Evolutionary conservation across 2,329 filamentous ascomycete genomes (phyloP), one percentile per base, ranked within the genome.

Genomic region (Pseudofabraea citricarpa): DNA sequence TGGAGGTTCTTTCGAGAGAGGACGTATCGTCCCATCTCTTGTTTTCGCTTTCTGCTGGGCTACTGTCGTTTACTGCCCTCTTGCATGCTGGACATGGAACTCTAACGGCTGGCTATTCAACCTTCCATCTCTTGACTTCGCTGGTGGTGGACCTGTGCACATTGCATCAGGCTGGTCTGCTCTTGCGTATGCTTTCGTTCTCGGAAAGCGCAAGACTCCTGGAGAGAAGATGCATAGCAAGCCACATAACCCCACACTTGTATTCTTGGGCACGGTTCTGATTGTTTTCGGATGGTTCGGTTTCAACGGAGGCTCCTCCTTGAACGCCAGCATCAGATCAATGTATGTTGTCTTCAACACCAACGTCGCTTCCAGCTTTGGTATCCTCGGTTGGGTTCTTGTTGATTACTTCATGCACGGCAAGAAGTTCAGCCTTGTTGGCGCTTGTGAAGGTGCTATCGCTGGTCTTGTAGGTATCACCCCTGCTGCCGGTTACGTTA

Each of bases 51-150:
- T 83, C 57, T 73, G 67, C 55, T 83, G 79, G 79, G 76, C 78
- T 0, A 83, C 80, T 0, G 69, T 83, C 43, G 80, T 83, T 3
- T 83, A 83, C 61, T 83, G 72, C 51, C 72, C 74, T 0, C 73
- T 83, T 26, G 79, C 79, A 0, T 80, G 74, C 63, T 83, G 79
- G 79, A 81, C 78, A 4, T 85, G 81, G 81, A 84, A 84, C 54
- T 56, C 72, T n/a, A 75, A 73, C 41, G 80, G 81, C 9, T 85
- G 81, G 80, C 64, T 84, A 1, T 81, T 68, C 60, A 75, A 81
- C 18, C 70, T 83, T 2, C 56, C 81, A 18, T 50, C 54, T 32
- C 51, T 59, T 5, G 56, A 59, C 36, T 59, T 58, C 19, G 56
- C 56, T n/a, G 56, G 56, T 31, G 56, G 56, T 42, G 79, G 81